Percentiles rank a stretch among this genome's conserved stretches.
phyloP scores from a whole-genome alignment of 2,329 filamentous ascomycete genomes.

The Hypoxylon sp. region DNA sequence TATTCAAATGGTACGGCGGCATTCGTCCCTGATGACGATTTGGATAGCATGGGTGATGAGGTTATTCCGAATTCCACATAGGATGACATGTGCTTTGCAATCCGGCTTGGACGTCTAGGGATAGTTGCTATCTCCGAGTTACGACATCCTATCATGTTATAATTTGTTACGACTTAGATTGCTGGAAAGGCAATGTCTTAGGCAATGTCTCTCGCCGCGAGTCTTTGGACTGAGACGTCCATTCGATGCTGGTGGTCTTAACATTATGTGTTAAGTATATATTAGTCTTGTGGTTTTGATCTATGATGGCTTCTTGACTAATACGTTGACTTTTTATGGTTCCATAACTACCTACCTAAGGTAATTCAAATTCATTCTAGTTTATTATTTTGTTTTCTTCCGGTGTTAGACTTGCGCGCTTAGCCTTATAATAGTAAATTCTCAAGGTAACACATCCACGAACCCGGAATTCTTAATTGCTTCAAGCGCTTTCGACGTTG shows the following conservation, averaged over 20 bases:
- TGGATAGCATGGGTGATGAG: constrained; percentile 35
- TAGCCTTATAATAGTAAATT: neutral
- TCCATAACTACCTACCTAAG: neutral
- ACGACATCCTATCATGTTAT: neutral
- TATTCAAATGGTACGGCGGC: constrained; percentile 65
- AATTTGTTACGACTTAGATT: constrained; percentile 7
- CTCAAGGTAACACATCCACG: neutral
- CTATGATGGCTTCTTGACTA: neutral
- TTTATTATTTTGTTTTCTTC: neutral
- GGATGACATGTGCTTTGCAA: neutral
- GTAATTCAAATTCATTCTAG: neutral
- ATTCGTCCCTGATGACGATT: constrained; percentile 62
- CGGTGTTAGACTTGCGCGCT: neutral
- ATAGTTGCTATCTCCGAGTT: neutral
- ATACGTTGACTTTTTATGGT: neutral
- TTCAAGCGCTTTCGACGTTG: neutral
- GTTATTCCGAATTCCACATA: neutral
- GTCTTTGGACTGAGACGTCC: neutral
- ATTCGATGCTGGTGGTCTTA: neutral
- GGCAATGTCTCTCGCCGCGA: neutral
- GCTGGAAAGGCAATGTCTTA: constrained; percentile 5
- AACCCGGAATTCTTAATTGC: neutral
- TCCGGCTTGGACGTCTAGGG: neutral
- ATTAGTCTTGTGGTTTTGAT: neutral
- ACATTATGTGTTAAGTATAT: neutral